Percentiles rank a stretch among this genome's conserved stretches.
Conservation (phyloP, 2,329 filamentous ascomycete genomes). For the Thelonectria blattea region DNA sequence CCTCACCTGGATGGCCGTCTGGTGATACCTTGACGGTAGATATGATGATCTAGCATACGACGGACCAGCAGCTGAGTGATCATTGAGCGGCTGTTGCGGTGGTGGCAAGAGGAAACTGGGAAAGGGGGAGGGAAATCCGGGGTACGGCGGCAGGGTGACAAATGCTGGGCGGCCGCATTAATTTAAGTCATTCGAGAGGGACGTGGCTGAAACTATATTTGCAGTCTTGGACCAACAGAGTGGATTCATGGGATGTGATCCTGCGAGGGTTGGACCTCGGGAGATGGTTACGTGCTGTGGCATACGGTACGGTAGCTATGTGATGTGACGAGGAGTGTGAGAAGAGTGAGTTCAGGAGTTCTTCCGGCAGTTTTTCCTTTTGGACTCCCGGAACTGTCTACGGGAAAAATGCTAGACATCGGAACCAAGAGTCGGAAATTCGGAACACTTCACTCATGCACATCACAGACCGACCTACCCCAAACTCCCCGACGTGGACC, state of each 20-base stretch:
- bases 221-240: neutral
- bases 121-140: neutral
- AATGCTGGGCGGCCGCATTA: neutral
- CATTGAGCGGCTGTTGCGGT: neutral
- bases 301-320: too few species aligned
- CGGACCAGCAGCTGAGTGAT: neutral
- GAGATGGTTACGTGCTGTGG: too few species aligned
- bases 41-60: neutral
- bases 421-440: constrained; percentile 1
- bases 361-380: too few species aligned
- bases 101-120: too few species aligned
- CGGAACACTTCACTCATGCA: neutral
- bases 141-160: neutral
- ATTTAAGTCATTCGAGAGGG: neutral
- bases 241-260: neutral
- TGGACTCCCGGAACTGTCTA: neutral
- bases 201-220: neutral
- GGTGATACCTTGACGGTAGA: neutral
- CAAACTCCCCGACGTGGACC: neutral
- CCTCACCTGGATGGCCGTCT: neutral
- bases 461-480: neutral
- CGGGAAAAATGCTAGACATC: neutral
- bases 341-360: too few species aligned
- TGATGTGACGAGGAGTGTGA: too few species aligned
- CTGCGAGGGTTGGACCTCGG: neutral